Conservation (phyloP, 2,329 filamentous ascomycete genomes). For the Talaromyces sp. region DNA sequence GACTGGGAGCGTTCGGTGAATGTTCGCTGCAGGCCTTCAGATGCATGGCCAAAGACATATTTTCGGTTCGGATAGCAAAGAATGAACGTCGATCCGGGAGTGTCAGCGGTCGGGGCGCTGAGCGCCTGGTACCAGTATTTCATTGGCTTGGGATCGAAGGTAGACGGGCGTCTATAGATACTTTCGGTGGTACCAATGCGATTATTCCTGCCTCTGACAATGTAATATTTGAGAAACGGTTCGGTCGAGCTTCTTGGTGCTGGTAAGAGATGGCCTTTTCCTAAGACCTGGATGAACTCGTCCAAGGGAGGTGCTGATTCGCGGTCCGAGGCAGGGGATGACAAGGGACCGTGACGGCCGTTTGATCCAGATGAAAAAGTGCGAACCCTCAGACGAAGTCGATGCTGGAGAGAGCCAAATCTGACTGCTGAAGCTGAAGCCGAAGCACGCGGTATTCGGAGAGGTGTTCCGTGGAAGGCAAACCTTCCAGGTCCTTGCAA, state of each 20-base stretch:
- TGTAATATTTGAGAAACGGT: not conserved
- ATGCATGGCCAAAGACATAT: slow-evolving; percentile 78
- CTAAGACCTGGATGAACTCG: too few species aligned
- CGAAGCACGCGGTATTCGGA: slow-evolving; percentile 4
- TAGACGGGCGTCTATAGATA: not conserved
- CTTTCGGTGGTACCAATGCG: not conserved
- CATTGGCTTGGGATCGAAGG: slow-evolving; percentile 50
- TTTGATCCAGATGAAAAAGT: not conserved
- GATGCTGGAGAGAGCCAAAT: not conserved
- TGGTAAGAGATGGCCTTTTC: not conserved
- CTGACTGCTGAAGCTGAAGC: not conserved
- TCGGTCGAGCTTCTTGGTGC: not conserved
- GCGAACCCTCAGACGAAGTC: not conserved
- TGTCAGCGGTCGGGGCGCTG: slow-evolving; percentile 82
- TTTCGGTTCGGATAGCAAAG: slow-evolving; percentile 76
- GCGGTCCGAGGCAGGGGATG: not conserved
- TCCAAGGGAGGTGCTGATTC: too few species aligned
- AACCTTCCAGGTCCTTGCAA: slow-evolving; percentile 25
- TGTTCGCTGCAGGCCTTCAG: slow-evolving; percentile 80
- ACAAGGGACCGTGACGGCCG: not conserved
- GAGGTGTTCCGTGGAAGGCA: slow-evolving; percentile 19
- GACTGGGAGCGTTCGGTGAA: slow-evolving; percentile 63
- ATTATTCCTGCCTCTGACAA: not conserved
- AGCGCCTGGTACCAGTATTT: slow-evolving; percentile 69
- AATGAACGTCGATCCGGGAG: slow-evolving; percentile 70